These are phyloP conservation scores for Pseudoturritis turrita DNA, from an alignment of 345 rosid genomes.

Conservation along the genomic window DNA sequence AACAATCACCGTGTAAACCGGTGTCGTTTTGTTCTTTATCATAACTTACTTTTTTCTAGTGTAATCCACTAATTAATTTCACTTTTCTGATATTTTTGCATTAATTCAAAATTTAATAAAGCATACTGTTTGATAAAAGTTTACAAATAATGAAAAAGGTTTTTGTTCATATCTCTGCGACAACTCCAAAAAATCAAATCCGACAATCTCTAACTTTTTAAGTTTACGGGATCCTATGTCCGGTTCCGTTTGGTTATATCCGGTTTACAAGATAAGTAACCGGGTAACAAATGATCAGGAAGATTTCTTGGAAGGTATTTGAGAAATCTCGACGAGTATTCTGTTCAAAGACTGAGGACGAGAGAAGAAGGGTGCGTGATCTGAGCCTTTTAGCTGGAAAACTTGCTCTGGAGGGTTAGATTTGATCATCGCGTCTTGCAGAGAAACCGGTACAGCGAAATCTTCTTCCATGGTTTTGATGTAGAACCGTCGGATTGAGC, in stretches of 20 bases:
- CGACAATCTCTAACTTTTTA: slow-evolving; percentile 3
- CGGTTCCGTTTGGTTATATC: slow-evolving; percentile 13
- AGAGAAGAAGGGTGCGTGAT: slow-evolving; percentile 75
- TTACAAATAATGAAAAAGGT: slow-evolving; percentile 6
- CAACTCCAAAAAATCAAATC: slow-evolving; percentile 8
- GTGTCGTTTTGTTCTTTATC: slow-evolving; percentile 12
- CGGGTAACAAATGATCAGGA: slow-evolving; percentile 9
- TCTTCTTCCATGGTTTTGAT: slow-evolving; percentile 52
- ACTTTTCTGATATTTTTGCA: not conserved
- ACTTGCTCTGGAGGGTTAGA: slow-evolving; percentile 53
- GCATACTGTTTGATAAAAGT: slow-evolving; percentile 13
- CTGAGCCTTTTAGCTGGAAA: slow-evolving; percentile 59
- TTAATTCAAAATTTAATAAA: not conserved
- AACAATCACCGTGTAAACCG: not conserved
- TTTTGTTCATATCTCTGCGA: not conserved
- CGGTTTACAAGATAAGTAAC: not conserved
- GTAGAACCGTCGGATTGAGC: slow-evolving; percentile 50
- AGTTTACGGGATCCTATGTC: slow-evolving; percentile 21
- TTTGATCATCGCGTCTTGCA: slow-evolving; percentile 53
- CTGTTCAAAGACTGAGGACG: slow-evolving; percentile 62
- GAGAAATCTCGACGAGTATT: slow-evolving; percentile 48
- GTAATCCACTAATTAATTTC: slow-evolving; percentile 9
- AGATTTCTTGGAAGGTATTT: slow-evolving; percentile 33
- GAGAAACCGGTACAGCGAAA: slow-evolving; percentile 41
- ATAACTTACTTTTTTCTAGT: slow-evolving; percentile 1